Evolutionary conservation across 192 early-diverging fungal genomes (phyloP).

Genomic region (Podila minutissima): DNA sequence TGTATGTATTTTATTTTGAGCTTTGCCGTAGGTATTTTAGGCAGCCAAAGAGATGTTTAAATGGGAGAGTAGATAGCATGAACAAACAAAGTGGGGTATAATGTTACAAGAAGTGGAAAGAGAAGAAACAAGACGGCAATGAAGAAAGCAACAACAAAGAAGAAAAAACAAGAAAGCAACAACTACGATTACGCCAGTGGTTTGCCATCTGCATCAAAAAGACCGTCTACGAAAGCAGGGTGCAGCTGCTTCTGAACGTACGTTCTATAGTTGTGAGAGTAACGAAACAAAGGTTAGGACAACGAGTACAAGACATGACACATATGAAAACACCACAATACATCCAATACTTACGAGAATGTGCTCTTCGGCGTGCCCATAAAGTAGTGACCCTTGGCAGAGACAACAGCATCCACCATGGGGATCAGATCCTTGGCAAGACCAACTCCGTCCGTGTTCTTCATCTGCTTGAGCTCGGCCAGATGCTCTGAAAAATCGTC

Average conservation of each 20-base stretch:
- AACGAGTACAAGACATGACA: background rate
- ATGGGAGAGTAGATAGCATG: no score
- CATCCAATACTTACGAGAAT: conserved; percentile 44
- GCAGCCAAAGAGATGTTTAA: no score
- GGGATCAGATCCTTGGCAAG: conserved; percentile 61
- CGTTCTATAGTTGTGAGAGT: conserved; percentile 8
- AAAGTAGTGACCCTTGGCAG: conserved; percentile 60
- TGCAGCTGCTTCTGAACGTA: conserved; percentile 48
- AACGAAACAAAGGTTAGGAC: background rate
- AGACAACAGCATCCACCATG: conserved; percentile 63
- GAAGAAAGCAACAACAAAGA: background rate
- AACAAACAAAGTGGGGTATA: no score
- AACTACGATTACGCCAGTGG: background rate
- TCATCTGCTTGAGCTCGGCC: conserved; percentile 31
- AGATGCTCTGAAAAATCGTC: conserved; percentile 56
- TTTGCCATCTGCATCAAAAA: conserved; percentile 13
- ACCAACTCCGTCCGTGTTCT: conserved; percentile 55
- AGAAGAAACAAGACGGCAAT: no score
- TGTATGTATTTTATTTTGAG: no score
- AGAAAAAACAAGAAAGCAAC: background rate
- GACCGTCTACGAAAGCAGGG: conserved; percentile 34
- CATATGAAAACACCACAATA: background rate
- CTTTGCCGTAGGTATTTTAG: no score
- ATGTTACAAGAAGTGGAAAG: no score
- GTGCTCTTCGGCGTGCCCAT: conserved; percentile 61